Conservation (phyloP, 208 protist genomes). For the Leishmania turanica region DNA sequence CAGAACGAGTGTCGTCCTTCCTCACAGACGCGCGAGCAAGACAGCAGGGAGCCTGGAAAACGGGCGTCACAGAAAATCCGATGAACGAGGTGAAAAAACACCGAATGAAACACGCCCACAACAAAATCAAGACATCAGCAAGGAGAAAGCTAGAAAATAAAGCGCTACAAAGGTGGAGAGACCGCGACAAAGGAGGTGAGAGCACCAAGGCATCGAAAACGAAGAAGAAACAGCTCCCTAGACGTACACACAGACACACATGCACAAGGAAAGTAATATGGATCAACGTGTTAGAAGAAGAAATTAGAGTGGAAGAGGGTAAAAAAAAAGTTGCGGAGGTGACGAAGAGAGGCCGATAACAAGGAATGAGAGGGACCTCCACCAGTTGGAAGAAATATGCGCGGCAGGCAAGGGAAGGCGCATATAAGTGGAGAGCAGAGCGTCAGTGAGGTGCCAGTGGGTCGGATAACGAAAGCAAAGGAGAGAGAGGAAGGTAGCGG, state of each 20-base stretch:
- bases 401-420: not conserved
- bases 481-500: not conserved
- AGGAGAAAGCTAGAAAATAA: not conserved
- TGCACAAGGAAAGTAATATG: not conserved
- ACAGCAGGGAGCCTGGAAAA: not conserved
- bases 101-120: not conserved
- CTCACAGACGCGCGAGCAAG: not conserved
- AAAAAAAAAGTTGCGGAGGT: constrained; percentile 6
- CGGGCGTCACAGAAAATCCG: not conserved
- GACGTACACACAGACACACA: not conserved
- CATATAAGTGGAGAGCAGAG: not conserved
- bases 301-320: not conserved
- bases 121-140: not conserved
- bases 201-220: not conserved
- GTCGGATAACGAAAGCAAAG: not conserved
- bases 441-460: not conserved
- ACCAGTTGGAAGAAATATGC: not conserved
- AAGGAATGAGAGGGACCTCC: not conserved
- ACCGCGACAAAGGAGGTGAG: not conserved
- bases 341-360: not conserved
- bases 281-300: not conserved
- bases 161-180: not conserved
- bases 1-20: not conserved
- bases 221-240: not conserved
- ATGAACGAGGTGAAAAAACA: not conserved